Percentiles rank a stretch among this genome's conserved stretches.
Conservation (phyloP, 768 basidiomycete species). For the Boletus speciosus region DNA sequence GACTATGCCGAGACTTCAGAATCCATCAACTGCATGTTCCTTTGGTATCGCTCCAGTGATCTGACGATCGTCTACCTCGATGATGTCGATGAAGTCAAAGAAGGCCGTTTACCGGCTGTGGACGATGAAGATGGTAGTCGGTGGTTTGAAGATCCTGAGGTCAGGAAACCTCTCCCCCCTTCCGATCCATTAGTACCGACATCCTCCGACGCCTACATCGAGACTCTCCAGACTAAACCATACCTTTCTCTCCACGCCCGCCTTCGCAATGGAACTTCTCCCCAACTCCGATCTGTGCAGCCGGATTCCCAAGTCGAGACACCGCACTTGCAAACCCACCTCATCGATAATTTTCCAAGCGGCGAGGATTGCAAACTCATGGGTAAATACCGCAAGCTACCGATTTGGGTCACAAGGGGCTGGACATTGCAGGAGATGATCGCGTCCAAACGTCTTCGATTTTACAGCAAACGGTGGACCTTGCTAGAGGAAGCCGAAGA, state of each 20-base stretch:
- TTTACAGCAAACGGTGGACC: conserved; percentile 25
- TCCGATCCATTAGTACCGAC: not conserved
- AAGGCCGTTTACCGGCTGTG: conserved; percentile 10
- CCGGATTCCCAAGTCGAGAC: conserved; percentile 26
- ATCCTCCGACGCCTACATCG: not conserved
- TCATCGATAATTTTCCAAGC: conserved; percentile 5
- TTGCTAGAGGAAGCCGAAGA: conserved; percentile 24
- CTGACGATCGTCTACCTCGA: conserved; percentile 29
- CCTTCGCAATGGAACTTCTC: not conserved
- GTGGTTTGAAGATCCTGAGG: conserved; percentile 21
- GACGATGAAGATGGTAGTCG: not conserved
- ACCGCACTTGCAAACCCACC: conserved; percentile 6
- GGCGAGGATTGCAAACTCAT: not conserved
- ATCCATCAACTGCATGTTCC: conserved; percentile 30
- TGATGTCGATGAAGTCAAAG: conserved; percentile 23
- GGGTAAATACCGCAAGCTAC: conserved; percentile 8
- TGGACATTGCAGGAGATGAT: conserved; percentile 30
- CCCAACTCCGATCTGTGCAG: conserved; percentile 4
- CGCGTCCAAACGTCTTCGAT: conserved; percentile 26
- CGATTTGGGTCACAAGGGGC: conserved; percentile 21
- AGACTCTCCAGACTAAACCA: not conserved
- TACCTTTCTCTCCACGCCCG: conserved; percentile 11
- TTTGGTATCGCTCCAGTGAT: conserved; percentile 25
- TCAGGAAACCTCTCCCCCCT: conserved; percentile 9
- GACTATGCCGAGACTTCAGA: conserved; percentile 24